phyloP scores from a whole-genome alignment of 2,329 filamentous ascomycete species.

The Sphaerulina vaccinii region DNA sequence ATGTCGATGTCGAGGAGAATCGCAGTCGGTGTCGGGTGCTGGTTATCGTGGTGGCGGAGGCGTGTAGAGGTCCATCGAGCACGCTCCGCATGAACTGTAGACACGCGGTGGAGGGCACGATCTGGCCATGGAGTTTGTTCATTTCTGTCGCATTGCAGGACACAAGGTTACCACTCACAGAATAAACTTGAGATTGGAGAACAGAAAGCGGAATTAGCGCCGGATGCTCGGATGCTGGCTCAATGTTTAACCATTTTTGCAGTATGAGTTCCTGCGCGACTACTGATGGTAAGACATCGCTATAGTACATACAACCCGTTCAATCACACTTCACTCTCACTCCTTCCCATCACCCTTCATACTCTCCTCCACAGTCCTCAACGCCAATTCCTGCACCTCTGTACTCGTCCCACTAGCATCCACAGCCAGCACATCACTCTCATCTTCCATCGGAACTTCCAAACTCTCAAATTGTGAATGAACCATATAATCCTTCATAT shows the following conservation, averaged over 20 bases:
- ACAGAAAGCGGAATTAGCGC: too few relatives aligned
- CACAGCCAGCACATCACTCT: slow-evolving; percentile 46
- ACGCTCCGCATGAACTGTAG: slow-evolving; percentile 73
- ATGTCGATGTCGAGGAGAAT: slow-evolving; percentile 3
- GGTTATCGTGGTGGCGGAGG: slow-evolving; percentile 33
- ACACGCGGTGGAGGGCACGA: slow-evolving; percentile 55
- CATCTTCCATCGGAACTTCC: slow-evolving; percentile 71
- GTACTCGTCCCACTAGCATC: slow-evolving; percentile 45
- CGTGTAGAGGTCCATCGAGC: slow-evolving; percentile 51
- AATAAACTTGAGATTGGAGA: too few relatives aligned
- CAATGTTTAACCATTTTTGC: too few relatives aligned
- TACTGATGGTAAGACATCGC: too few relatives aligned
- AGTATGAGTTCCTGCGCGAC: too few relatives aligned
- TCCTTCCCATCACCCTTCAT: slow-evolving; percentile 33
- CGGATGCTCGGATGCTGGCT: too few relatives aligned
- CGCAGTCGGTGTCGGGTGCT: slow-evolving; percentile 7
- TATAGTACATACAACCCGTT: too few relatives aligned
- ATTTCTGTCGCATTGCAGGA: slow-evolving; percentile 22
- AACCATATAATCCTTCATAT: slow-evolving; percentile 96
- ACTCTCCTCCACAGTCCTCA: slow-evolving; percentile 41
- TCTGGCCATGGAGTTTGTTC: slow-evolving; percentile 29
- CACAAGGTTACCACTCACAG: too few relatives aligned
- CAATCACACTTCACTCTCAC: too few relatives aligned
- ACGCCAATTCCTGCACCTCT: slow-evolving; percentile 44
- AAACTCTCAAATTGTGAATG: slow-evolving; percentile 84